Base-by-base conservation (phyloP, 1,284 basidiomycete genomes). In the Pterula multifida region DNA sequence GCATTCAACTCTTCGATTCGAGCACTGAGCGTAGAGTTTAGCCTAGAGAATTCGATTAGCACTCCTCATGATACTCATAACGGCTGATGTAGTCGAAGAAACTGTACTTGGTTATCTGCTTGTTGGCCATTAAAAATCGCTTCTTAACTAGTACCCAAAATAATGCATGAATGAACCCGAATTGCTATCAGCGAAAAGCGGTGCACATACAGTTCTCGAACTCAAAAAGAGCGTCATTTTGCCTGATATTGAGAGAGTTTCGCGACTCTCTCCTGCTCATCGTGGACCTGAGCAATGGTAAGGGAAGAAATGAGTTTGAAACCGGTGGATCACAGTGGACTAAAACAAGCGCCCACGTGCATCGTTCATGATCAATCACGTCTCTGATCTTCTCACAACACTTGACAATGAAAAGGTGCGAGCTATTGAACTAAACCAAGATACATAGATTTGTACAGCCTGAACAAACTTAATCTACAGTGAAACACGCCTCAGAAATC, bases 101-200 rank as follows among this genome's bases (percentile, higher is more conserved):
- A 42, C 6, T 72, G 23, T 57, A 87, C 85, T 89, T 90, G 24
- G 87, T 88, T 60, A 90, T 90, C 65, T 89, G 86, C 66, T 88
- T 90, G 69, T 90, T 90, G 52, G 85, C 85, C 51, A 88, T 79
- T 22, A 90, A 73, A 59, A 89, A 90, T 68, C 87, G 89, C 79
- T 86, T 88, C 79, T 89, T 90, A 72, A 89, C 86, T 90, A 57
- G 60, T 61, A 44, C 56, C 60, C 60, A 58, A 50, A 62, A 63
- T 57, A 53, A 58, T 54, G 47, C 54, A 52, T 51, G 47, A 49
- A 49, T 47, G 45, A 26, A 50, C 44, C 44, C 47, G 47, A 13
- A 26, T 45, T 44, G 26, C 23, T 48, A 42, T 52, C 44, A 46
- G 53, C 19, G 17, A 47, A 24, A 9, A 23, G 9, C 21, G 9